These are phyloP conservation scores for Cubamyces lactineus DNA, from an alignment of 768 basidiomycete species.

Conservation along the genomic window DNA sequence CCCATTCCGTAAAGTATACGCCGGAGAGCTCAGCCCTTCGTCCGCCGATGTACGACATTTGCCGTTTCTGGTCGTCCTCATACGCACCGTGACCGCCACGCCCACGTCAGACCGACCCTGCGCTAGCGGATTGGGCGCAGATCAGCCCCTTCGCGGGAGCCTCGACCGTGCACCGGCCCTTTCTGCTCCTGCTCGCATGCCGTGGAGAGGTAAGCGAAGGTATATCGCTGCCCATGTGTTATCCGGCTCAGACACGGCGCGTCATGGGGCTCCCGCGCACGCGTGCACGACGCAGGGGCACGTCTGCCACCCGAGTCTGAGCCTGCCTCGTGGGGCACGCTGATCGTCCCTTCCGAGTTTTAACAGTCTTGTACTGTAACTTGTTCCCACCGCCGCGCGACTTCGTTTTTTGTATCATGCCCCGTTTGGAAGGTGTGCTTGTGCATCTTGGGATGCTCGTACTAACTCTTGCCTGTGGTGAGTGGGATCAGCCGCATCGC, in stretches of 20 bases:
- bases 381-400: conserved; percentile 5
- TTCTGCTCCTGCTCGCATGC: background rate
- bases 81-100: background rate
- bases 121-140: background rate
- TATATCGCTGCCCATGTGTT: background rate
- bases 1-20: background rate
- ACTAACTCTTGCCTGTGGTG: too few species aligned
- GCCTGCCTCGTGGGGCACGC: conserved; percentile 9
- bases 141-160: conserved; percentile 13
- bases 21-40: background rate
- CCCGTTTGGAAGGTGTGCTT: too few species aligned
- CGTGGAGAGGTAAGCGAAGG: background rate
- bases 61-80: background rate
- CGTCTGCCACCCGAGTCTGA: background rate
- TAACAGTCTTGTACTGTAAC: too few species aligned
- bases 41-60: background rate
- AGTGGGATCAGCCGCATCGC: too few species aligned
- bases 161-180: conserved; percentile 5
- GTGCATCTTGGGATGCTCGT: too few species aligned
- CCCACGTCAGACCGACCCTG: conserved; percentile 9
- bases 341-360: background rate
- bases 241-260: background rate
- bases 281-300: background rate
- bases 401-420: background rate
- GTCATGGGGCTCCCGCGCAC: conserved; percentile 5